A percentile compares a stretch with the other conserved stretches of the same genome.
Evolutionary conservation across 2,329 filamentous ascomycete species (phyloP).

Genomic region (Pseudomassariella vexata): DNA sequence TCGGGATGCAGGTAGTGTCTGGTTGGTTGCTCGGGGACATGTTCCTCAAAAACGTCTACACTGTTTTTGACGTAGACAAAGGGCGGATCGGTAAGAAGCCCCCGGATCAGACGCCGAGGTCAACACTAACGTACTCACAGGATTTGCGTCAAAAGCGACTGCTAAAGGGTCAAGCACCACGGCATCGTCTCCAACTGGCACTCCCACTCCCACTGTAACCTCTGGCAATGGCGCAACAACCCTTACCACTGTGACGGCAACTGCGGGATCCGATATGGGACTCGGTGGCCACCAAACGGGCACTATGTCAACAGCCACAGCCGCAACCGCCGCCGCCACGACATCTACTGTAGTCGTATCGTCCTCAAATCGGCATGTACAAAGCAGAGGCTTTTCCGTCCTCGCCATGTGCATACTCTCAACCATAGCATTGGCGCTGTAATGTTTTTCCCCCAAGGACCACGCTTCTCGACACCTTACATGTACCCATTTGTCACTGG

Average conservation of each 20-base stretch:
- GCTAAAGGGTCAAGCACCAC: slow-evolving; percentile 7
- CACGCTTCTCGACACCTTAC: too few relatives aligned
- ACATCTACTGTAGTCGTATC: slow-evolving; percentile 8
- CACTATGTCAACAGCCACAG: slow-evolving; percentile 13
- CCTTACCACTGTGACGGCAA: slow-evolving; percentile 8
- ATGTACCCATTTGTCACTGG: too few relatives aligned
- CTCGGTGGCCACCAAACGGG: slow-evolving; percentile 31
- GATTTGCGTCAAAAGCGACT: slow-evolving; percentile 30
- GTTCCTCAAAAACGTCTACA: slow-evolving; percentile 87
- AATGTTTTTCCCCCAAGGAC: too few relatives aligned
- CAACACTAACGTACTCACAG: slow-evolving; percentile 12
- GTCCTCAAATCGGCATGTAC: slow-evolving; percentile 16
- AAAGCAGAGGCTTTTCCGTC: slow-evolving; percentile 11
- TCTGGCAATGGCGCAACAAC: slow-evolving; percentile 8
- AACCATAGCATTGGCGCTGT: slow-evolving; percentile 15
- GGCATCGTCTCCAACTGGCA: slow-evolving; percentile 10
- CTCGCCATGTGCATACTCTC: slow-evolving; percentile 14
- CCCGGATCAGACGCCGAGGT: background rate
- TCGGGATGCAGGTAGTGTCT: slow-evolving; percentile 62
- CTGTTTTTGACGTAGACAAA: slow-evolving; percentile 73
- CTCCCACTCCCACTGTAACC: slow-evolving; percentile 14
- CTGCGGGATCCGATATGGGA: slow-evolving; percentile 18
- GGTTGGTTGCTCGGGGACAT: slow-evolving; percentile 79
- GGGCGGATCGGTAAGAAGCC: slow-evolving; percentile 51
- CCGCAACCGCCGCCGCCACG: slow-evolving; percentile 10